Conservation (phyloP, 345 rosid species). For the Hirschfeldia incana region DNA sequence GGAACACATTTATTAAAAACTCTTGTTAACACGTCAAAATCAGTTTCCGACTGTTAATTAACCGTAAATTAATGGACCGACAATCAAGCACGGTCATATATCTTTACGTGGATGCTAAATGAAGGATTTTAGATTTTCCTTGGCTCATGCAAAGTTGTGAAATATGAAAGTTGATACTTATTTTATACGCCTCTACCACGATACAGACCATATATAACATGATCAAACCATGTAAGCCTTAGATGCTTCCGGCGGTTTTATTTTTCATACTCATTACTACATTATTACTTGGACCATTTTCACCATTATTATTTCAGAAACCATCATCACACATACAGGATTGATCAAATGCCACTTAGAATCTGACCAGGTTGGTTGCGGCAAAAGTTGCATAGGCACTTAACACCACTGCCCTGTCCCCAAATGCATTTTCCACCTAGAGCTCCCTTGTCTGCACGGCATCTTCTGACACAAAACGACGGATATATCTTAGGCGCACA, state of each 20-base stretch:
- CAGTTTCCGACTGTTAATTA: not conserved
- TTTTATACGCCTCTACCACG: not conserved
- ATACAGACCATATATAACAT: not conserved
- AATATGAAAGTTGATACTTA: not conserved
- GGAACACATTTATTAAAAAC: no score
- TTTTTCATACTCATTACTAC: not conserved
- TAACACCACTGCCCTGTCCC: not conserved
- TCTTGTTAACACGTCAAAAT: no score
- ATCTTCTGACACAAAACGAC: not conserved
- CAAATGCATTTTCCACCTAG: constrained; percentile 24
- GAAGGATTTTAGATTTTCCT: not conserved
- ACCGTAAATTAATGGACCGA: not conserved
- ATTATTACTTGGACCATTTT: not conserved
- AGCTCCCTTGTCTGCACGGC: constrained; percentile 16
- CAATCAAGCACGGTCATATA: not conserved
- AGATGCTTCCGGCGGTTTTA: not conserved
- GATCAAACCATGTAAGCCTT: not conserved
- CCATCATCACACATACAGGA: not conserved
- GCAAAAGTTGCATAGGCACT: constrained; percentile 31
- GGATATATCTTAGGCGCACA: constrained; percentile 33
- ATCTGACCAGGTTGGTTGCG: not conserved
- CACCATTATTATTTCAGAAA: not conserved
- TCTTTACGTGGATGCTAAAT: not conserved
- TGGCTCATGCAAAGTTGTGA: not conserved
- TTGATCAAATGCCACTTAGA: not conserved